Evolutionary conservation across 2,329 filamentous ascomycete species (phyloP).

Genomic region (Fusarium continuum): DNA sequence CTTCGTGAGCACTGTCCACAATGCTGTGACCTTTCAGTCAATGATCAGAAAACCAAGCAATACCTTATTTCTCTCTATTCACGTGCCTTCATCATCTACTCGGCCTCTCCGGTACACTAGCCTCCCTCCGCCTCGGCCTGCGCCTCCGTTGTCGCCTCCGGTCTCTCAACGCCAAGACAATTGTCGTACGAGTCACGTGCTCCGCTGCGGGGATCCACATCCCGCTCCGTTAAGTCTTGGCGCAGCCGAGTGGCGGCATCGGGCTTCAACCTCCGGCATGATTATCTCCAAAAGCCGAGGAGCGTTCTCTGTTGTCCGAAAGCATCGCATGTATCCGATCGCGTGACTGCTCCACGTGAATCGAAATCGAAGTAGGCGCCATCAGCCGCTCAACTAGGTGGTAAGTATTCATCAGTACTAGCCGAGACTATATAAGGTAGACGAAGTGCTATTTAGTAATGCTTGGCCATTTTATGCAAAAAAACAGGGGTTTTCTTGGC

Average conservation of each 20-base stretch:
- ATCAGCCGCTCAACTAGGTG: not conserved
- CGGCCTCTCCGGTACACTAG: slow-evolving; percentile 6
- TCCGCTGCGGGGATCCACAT: slow-evolving; percentile 29
- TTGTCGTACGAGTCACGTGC: slow-evolving; percentile 39
- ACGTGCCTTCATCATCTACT: not conserved
- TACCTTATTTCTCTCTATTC: not conserved
- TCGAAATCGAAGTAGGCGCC: not conserved
- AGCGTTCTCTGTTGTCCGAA: not conserved
- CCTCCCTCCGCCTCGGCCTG: slow-evolving; percentile 1
- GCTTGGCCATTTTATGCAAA: not conserved
- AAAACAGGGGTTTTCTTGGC: too few relatives aligned
- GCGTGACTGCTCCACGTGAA: not conserved
- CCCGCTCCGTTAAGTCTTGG: slow-evolving; percentile 28
- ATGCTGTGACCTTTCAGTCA: not conserved
- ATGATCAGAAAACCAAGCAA: not conserved
- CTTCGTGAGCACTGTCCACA: not conserved
- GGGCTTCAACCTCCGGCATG: slow-evolving; percentile 8
- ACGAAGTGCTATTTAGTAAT: too few relatives aligned
- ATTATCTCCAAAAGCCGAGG: slow-evolving; percentile 12
- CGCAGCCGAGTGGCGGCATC: slow-evolving; percentile 20
- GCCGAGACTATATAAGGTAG: not conserved
- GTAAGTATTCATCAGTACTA: not conserved
- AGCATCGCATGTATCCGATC: not conserved
- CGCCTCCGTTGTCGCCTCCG: slow-evolving; percentile 14
- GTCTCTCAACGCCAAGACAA: slow-evolving; percentile 8